phyloP scores from a whole-genome alignment of 352 stramenopile genomes.

The Nothophytophthora sp. region DNA sequence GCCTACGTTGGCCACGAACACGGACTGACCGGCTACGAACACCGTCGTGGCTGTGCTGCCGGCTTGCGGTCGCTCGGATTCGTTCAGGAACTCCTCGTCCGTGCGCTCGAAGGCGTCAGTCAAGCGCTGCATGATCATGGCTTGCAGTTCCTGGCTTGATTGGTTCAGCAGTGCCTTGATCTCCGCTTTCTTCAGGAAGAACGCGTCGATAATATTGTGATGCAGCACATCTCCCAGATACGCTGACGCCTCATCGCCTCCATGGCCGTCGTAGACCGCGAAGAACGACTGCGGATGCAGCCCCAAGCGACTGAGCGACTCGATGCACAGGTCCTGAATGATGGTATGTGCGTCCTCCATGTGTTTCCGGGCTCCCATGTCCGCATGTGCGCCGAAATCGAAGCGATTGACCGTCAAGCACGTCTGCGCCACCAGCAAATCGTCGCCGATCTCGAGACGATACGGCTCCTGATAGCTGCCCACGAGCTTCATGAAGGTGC shows the following conservation, averaged over 20 bases:
- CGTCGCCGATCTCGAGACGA: conserved; percentile 92
- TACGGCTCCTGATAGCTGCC: conserved; percentile 94
- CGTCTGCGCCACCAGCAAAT: conserved; percentile 96
- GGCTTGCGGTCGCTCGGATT: conserved; percentile 66
- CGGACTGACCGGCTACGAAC: conserved; percentile 89
- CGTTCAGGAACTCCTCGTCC: conserved; percentile 70
- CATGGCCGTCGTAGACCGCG: conserved; percentile 97
- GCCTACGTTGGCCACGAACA: conserved; percentile 97
- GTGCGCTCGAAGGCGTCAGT: conserved; percentile 63
- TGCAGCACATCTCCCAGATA: conserved; percentile 86
- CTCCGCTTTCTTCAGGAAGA: conserved; percentile 56
- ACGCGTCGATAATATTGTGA: conserved; percentile 62
- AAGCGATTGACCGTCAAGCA: conserved; percentile 97
- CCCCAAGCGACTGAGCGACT: conserved; percentile 46
- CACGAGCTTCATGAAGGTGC: conserved; percentile 96
- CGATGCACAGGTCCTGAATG: conserved; percentile 89
- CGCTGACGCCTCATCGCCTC: conserved; percentile 91
- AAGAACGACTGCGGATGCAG: conserved; percentile 93
- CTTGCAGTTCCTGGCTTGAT: conserved; percentile 44
- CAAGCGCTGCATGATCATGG: conserved; percentile 54
- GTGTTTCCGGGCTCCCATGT: conserved; percentile 92
- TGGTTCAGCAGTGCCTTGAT: conserved; percentile 28
- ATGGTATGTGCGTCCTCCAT: conserved; percentile 97
- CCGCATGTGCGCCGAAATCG: conserved; percentile 95
- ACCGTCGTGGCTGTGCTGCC: conserved; percentile 96